Conservation (phyloP, 306 rosid genomes). For the Cicer judaicum region DNA sequence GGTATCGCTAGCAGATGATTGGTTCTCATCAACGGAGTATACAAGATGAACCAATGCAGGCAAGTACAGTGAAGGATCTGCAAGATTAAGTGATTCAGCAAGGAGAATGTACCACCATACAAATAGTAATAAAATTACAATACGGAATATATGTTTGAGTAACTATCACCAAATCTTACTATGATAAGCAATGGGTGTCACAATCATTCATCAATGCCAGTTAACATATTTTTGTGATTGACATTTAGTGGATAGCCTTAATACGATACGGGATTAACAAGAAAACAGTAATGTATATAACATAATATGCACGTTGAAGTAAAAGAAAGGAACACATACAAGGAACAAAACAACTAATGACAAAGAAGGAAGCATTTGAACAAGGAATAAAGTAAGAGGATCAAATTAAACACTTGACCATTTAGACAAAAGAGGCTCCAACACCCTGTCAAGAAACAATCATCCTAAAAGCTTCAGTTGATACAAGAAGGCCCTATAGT, state of each 20-base stretch:
- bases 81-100: slow-evolving; percentile 49
- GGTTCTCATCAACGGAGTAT: slow-evolving; percentile 60
- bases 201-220: slow-evolving; percentile 15
- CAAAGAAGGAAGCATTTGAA: slow-evolving; percentile 30
- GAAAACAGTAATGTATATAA: slow-evolving; percentile 23
- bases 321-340: slow-evolving; percentile 10
- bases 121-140: background rate
- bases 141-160: background rate
- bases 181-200: slow-evolving; percentile 28
- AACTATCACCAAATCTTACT: background rate
- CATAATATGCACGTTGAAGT: slow-evolving; percentile 16
- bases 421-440: slow-evolving; percentile 33
- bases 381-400: slow-evolving; percentile 22
- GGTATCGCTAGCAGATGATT: slow-evolving; percentile 68
- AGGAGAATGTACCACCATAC: slow-evolving; percentile 23
- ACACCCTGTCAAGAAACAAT: slow-evolving; percentile 19
- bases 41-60: slow-evolving; percentile 68
- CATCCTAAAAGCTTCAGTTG: slow-evolving; percentile 38
- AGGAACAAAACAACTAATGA: slow-evolving; percentile 1
- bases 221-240: slow-evolving; percentile 1
- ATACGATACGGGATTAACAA: background rate
- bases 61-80: slow-evolving; percentile 80
- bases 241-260: slow-evolving; percentile 7
- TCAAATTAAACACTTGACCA: slow-evolving; percentile 3
- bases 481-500: slow-evolving; percentile 16